These are phyloP conservation scores for Bisporella sp. DNA, from an alignment of 2,329 filamentous ascomycete species.

Conservation along the genomic window DNA sequence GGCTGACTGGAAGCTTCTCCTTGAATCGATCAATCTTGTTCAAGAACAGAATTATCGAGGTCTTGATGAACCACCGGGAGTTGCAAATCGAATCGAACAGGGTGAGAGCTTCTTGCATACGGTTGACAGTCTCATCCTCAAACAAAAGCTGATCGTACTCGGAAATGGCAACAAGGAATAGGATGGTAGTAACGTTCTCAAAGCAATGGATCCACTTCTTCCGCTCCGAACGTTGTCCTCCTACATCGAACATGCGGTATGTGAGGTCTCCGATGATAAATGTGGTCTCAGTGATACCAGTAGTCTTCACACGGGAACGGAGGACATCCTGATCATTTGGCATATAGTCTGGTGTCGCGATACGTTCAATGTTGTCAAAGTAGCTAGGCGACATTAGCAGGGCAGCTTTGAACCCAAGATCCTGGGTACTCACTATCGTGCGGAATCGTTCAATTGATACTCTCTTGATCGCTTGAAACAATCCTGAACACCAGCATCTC, in stretches of 20 bases:
- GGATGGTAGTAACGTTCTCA: conserved; percentile 74
- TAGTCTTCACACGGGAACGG: conserved; percentile 84
- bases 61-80: conserved; percentile 85
- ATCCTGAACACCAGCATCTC: conserved; percentile 80
- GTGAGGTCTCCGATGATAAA: conserved; percentile 90
- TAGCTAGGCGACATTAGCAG: conserved; percentile 53
- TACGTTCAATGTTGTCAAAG: conserved; percentile 69
- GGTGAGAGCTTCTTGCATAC: conserved; percentile 85
- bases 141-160: conserved; percentile 96
- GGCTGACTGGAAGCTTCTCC: conserved; percentile 73
- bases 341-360: conserved; percentile 72
- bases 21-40: conserved; percentile 91
- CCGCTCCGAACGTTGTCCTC: conserved; percentile 66
- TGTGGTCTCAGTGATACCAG: conserved; percentile 91
- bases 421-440: conserved; percentile 70
- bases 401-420: not conserved
- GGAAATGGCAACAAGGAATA: conserved; percentile 93
- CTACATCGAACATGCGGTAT: conserved; percentile 86
- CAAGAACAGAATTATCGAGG: conserved; percentile 80
- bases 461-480: conserved; percentile 75
- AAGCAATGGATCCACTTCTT: conserved; percentile 80
- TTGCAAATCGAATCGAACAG: conserved; percentile 85
- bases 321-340: conserved; percentile 93
- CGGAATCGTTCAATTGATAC: conserved; percentile 92
- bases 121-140: conserved; percentile 93